Base-by-base conservation (phyloP, 169 alveolate species). In the Theileria sp. region DNA sequence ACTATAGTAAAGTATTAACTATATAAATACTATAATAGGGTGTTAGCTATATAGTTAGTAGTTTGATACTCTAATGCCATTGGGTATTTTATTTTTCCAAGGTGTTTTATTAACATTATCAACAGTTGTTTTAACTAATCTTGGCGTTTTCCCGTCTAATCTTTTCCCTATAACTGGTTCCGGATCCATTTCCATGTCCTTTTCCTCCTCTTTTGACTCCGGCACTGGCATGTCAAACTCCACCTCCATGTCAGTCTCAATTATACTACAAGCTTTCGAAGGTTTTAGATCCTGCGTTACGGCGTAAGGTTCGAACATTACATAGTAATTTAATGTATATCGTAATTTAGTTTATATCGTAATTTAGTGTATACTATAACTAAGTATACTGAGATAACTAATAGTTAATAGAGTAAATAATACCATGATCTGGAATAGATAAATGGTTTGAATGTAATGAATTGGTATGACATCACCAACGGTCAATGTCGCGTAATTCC, bases 201-300 rank as follows among this genome's bases (percentile, higher is more conserved):
- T 34, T 56, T 68, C 75, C 54, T 67, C 28, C 44, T 76, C 96
- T 8, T 30, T 32, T 50, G 81, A 75, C 66, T 90, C 88, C 6
- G 97, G 96, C 13, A 92, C 85, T 30, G 86, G 92, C 54, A 75
- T 85, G 28, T 86, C 93, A 91, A 96, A 96, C 65, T 96, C 99
- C 7, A 96, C 99, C 67, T 94, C 97, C 38, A 96, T 92, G 86
- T 96, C 98, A 30, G 98, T 95, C 88, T 96, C 97, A n/a, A 96
- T 92, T 15, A 96, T 96, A 56, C 96, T 93, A 68, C 97, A 95
- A 12, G 97, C 97, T 73, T 93, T 81, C 6, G 91, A 91, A n/a
- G 99, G 98, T 67, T 92, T 94, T 62, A 94, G 87, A 36, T 94
- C 93, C 94, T 87, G 62, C 56, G 56, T 62, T n/a, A 36, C 62